Conservation (phyloP, 352 stramenopile genomes). For the Globisporangium uncinulatum region DNA sequence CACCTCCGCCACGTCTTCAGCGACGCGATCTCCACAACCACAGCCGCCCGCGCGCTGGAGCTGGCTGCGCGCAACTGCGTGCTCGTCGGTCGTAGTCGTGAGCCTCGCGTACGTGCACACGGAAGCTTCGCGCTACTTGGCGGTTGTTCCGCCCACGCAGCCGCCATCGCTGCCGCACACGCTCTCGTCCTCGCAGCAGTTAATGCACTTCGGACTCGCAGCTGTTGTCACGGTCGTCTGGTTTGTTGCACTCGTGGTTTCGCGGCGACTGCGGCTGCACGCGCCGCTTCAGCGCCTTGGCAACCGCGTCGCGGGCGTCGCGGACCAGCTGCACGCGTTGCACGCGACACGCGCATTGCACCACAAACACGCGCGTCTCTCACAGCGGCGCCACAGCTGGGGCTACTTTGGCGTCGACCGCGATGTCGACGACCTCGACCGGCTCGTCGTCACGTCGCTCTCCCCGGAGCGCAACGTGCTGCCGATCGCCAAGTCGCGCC, state of each 20-base stretch:
- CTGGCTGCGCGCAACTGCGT: constrained; percentile 67
- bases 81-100: constrained; percentile 58
- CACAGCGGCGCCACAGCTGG: constrained; percentile 17
- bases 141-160: not conserved
- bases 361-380: constrained; percentile 7
- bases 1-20: not conserved
- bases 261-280: constrained; percentile 40
- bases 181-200: not conserved
- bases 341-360: constrained; percentile 10
- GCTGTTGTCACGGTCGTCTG: constrained; percentile 32
- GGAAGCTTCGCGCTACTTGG: constrained; percentile 38
- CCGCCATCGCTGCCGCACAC: not conserved
- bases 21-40: not conserved
- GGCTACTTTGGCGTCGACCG: constrained; percentile 22
- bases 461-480: constrained; percentile 40
- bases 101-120: constrained; percentile 68
- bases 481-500: not conserved
- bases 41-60: constrained; percentile 42
- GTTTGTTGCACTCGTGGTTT: constrained; percentile 38
- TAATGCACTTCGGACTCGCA: constrained; percentile 41
- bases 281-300: constrained; percentile 34
- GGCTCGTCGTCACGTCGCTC: constrained; percentile 69
- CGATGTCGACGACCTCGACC: constrained; percentile 65
- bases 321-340: constrained; percentile 19
- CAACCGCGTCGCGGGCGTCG: constrained; percentile 15